Conservation (phyloP, 2,329 filamentous ascomycete species). For the Hymenotorrendiella dingleyae region DNA sequence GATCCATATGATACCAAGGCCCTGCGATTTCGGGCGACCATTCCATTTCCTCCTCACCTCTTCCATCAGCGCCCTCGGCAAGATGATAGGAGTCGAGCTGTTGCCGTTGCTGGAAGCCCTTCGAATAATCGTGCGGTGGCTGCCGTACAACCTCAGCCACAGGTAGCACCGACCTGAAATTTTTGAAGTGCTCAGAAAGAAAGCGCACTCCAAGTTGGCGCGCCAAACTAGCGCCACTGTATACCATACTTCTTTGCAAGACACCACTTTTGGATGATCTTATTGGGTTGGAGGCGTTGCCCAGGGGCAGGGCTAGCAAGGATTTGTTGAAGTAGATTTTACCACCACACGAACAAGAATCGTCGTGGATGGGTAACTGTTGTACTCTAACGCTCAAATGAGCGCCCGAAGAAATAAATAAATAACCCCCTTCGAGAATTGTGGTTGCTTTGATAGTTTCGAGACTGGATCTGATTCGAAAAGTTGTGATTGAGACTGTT, state of each 20-base stretch:
- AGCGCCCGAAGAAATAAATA: slow-evolving; percentile 17
- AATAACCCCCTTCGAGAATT: too few species aligned
- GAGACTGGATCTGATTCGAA: too few species aligned
- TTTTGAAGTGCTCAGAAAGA: slow-evolving; percentile 2
- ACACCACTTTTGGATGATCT: slow-evolving; percentile 18
- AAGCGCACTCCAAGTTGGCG: slow-evolving; percentile 3
- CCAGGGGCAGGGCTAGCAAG: slow-evolving; percentile 24
- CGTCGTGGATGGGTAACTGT: slow-evolving; percentile 18
- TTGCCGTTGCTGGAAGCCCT: slow-evolving; percentile 15
- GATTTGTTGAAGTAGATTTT: slow-evolving; percentile 22
- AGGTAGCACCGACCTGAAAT: slow-evolving; percentile 20
- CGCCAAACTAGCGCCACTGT: slow-evolving; percentile 16
- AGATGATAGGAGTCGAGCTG: slow-evolving; percentile 17
- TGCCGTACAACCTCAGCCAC: slow-evolving; percentile 9
- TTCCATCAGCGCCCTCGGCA: slow-evolving; percentile 21
- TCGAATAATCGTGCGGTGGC: slow-evolving; percentile 19
- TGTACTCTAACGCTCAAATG: slow-evolving; percentile 28
- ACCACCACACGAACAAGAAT: slow-evolving; percentile 8
- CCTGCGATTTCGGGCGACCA: slow-evolving; percentile 51
- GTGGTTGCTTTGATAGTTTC: too few species aligned
- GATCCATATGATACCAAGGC: slow-evolving; percentile 62
- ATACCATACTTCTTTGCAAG: slow-evolving; percentile 22
- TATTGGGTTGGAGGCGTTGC: slow-evolving; percentile 25
- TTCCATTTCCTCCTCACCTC: slow-evolving; percentile 27
- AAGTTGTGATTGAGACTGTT: too few species aligned